phyloP scores from a whole-genome alignment of 306 rosid genomes.

The Acmispon strigosus region DNA sequence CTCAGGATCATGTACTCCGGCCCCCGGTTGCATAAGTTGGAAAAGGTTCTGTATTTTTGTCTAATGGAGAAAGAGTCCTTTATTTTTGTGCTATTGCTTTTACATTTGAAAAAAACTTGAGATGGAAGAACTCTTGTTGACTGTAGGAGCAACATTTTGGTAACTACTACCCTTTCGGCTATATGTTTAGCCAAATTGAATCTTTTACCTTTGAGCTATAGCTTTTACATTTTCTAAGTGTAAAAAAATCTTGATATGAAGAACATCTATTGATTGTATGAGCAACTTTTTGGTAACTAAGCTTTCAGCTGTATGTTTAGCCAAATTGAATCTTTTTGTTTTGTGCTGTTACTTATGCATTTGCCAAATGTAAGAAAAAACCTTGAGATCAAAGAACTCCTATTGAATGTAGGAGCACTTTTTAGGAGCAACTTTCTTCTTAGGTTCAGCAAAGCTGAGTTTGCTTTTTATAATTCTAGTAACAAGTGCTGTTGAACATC shows the following conservation, averaged over 20 bases:
- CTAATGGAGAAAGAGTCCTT: background rate
- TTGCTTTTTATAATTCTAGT: background rate
- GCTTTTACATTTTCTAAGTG: too few species aligned
- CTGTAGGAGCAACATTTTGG: background rate
- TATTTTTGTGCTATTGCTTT: background rate
- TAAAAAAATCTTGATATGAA: too few species aligned
- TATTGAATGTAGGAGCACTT: too few species aligned
- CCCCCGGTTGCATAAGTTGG: conserved; percentile 72
- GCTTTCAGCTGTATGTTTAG: too few species aligned
- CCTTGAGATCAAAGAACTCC: too few species aligned
- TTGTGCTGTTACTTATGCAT: too few species aligned
- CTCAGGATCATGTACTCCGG: conserved; percentile 77
- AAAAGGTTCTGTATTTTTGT: background rate
- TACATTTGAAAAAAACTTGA: background rate
- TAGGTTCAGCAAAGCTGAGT: background rate
- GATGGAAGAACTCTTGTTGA: conserved; percentile 2
- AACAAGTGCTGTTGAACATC: background rate
- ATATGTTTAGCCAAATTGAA: background rate
- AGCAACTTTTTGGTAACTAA: too few species aligned
- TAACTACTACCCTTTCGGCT: background rate
- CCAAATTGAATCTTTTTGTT: too few species aligned
- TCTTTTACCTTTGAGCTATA: too few species aligned
- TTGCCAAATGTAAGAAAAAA: too few species aligned
- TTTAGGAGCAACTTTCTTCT: too few species aligned
- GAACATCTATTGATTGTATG: too few species aligned